phyloP scores from a whole-genome alignment of 2,329 filamentous ascomycete species.

The Curvularia lunata region DNA sequence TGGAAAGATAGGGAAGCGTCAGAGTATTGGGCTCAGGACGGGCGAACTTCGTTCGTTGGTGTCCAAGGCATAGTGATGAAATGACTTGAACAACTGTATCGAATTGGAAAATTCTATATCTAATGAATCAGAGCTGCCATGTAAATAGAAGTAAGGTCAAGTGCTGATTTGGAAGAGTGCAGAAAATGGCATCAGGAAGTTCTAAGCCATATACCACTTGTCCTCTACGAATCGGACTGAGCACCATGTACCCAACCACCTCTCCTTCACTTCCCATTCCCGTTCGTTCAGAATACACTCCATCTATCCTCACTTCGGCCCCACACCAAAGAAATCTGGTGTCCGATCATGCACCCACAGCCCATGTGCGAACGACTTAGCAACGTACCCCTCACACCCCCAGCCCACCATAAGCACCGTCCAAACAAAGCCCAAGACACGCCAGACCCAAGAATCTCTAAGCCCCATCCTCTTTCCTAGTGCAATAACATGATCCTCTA shows the following conservation, averaged over 20 bases:
- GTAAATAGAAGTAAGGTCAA: too few species aligned
- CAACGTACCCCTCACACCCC: constrained; percentile 18
- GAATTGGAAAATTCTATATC: too few species aligned
- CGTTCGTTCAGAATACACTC: background rate
- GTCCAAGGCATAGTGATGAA: background rate
- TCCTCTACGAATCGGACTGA: too few species aligned
- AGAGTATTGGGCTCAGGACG: background rate
- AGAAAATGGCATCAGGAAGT: too few species aligned
- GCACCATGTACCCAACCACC: background rate
- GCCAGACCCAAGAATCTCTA: constrained; percentile 24
- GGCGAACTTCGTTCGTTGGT: background rate
- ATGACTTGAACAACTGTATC: too few species aligned
- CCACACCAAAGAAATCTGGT: constrained; percentile 31
- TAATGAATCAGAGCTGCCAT: too few species aligned
- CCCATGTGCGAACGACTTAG: constrained; percentile 15
- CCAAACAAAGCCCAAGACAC: constrained; percentile 32
- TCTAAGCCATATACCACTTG: too few species aligned
- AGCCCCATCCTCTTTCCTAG: constrained; percentile 29
- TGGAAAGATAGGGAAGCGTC: background rate
- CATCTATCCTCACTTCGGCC: constrained; percentile 10
- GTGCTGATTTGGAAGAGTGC: too few species aligned
- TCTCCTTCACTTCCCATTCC: background rate
- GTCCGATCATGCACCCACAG: constrained; percentile 31
- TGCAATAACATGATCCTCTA: constrained; percentile 40
- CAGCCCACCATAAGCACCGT: constrained; percentile 27